A percentile compares a stretch with the other conserved stretches of the same genome.
Evolutionary conservation across 73 alveolate genomes (phyloP).

Genomic region (Paramecium sonneborni): DNA sequence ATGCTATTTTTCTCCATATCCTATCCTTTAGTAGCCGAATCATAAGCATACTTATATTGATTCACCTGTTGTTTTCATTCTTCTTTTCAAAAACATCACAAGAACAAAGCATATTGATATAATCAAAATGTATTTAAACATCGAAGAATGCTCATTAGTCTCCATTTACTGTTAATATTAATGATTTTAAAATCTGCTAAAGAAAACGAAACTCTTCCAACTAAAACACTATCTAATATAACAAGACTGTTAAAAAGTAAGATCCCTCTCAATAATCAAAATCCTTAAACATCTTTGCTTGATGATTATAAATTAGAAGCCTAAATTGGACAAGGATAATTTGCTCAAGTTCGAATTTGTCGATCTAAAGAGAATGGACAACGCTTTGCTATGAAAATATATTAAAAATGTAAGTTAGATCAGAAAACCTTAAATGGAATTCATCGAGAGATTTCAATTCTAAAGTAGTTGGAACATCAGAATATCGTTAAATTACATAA

Average conservation of each 20-base stretch:
- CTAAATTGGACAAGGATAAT: slow-evolving; percentile 33
- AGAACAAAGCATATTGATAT: background rate
- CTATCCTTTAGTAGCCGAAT: background rate
- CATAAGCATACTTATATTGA: background rate
- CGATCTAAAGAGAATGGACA: background rate
- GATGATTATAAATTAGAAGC: slow-evolving; percentile 14
- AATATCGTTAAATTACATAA: background rate
- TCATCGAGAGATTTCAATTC: background rate
- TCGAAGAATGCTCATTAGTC: background rate
- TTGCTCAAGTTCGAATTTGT: slow-evolving; percentile 51
- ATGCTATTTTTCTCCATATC: slow-evolving; percentile 39
- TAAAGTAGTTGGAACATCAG: background rate
- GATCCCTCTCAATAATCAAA: background rate
- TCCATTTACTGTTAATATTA: background rate
- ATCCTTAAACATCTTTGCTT: background rate
- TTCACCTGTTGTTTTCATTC: background rate
- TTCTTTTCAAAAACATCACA: background rate
- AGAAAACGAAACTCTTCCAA: background rate
- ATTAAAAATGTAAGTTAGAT: background rate
- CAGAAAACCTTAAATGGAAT: background rate
- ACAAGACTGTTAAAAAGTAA: background rate
- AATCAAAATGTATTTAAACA: background rate
- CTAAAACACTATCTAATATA: background rate
- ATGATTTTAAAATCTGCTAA: background rate
- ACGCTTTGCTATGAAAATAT: slow-evolving; percentile 34